Evolutionary conservation across 768 basidiomycete genomes (phyloP).

Genomic region (Naematelia aurantialba): DNA sequence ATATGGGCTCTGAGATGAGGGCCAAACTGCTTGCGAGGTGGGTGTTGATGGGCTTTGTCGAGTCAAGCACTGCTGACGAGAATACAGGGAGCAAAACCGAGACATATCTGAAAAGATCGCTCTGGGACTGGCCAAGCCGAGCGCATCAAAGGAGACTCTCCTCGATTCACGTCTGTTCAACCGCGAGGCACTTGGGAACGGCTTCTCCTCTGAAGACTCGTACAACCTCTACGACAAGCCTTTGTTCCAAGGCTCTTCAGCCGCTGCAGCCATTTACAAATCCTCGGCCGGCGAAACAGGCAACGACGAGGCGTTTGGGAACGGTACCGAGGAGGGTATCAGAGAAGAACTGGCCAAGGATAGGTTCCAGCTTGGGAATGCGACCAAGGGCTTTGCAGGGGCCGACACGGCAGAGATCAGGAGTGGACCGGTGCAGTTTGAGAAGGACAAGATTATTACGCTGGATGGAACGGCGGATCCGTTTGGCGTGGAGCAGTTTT

Average conservation of each 20-base stretch:
- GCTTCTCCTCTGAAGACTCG: conserved; percentile 86
- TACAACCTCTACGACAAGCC: conserved; percentile 94
- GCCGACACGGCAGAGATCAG: conserved; percentile 76
- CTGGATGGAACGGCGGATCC: conserved; percentile 64
- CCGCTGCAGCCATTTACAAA: conserved; percentile 99
- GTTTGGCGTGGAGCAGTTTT: conserved; percentile 92
- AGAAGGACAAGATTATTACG: conserved; percentile 65
- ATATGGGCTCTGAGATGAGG: conserved; percentile 95
- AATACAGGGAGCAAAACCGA: conserved; percentile 75
- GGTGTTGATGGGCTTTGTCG: conserved; percentile 27
- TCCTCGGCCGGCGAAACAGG: conserved; percentile 72
- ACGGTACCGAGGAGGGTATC: conserved; percentile 94
- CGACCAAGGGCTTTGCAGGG: conserved; percentile 81
- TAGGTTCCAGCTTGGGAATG: conserved; percentile 82
- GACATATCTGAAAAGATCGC: conserved; percentile 99
- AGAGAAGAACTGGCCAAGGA: conserved; percentile 85
- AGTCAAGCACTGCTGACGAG: not conserved
- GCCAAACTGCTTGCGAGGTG: conserved; percentile 87
- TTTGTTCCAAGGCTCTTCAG: conserved; percentile 90
- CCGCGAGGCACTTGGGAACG: conserved; percentile 75
- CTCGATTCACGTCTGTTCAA: conserved; percentile 96
- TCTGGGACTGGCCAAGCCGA: conserved; percentile 94
- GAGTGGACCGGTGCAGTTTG: conserved; percentile 96
- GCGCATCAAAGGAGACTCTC: conserved; percentile 93
- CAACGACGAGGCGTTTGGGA: conserved; percentile 87